Base-by-base conservation (phyloP, 371 early-diverging fungal species). In the Mycotypha africana region DNA sequence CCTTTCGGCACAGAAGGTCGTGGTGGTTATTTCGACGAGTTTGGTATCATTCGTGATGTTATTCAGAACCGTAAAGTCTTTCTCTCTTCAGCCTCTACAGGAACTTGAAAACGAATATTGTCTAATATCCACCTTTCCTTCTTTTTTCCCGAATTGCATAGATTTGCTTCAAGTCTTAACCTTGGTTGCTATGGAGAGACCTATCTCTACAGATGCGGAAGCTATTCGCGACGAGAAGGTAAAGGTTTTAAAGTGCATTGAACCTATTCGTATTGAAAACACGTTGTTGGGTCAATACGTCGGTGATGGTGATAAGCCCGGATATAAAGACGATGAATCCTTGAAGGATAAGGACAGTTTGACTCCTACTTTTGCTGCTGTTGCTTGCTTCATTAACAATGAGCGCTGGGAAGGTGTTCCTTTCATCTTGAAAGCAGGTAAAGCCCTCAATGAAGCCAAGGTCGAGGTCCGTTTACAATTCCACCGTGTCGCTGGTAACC, bases 41-140 rank as follows among this genome's bases (percentile, higher is more conserved):
- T 92, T 67, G 99, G 99, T 33, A 96, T 97, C 43, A 92, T 99
- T 53, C 92, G 98, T 48, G 99, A 99, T 63, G 97, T 99, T 23
- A 94, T 99, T 86, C 98, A 98, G 76, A 98, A 98, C 80, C 88
- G n/a, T n/a, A n/a, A n/a, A n/a, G n/a, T n/a, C n/a, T n/a, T 47
- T 28, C 10, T 28, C 23, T 17, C 19, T 9, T 19, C 24, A 15
- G 20, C 20, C 24, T 19, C 24, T 20, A 41, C 21, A 11, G 12
- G 24, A 43, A 6, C 19, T 12, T 36, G 6, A 8, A 20, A 20
- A 20, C 10, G 25, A 23, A n/a, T 33, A 33, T 23, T 16, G 10
- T 16, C 23, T 23, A 14, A 42, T 64, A 62, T n/a, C n/a, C n/a
- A n/a, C n/a, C n/a, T n/a, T n/a, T n/a, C n/a, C n/a, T n/a, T n/a